Conservation (phyloP, 352 stramenopile species). For the Blastocystis hominis region DNA sequence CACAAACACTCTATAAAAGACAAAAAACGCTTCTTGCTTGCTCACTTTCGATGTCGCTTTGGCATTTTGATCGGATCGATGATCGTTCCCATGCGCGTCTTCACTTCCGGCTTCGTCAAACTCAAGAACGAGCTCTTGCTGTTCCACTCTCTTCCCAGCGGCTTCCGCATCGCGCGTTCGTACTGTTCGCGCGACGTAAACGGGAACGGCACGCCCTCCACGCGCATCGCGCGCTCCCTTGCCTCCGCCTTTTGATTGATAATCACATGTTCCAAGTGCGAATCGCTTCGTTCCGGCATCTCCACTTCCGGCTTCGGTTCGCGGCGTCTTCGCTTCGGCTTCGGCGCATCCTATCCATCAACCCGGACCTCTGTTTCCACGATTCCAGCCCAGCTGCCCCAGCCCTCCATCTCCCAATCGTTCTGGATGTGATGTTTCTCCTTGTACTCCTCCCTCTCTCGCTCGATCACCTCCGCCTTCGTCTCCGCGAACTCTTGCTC, state of each 20-base stretch:
- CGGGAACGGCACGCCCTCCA: slow-evolving; percentile 85
- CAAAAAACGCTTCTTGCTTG: neutral
- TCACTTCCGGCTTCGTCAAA: slow-evolving; percentile 54
- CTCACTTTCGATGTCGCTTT: neutral
- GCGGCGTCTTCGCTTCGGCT: neutral
- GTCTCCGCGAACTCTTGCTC: slow-evolving; percentile 77
- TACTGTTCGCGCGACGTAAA: slow-evolving; percentile 92
- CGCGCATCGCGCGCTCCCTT: slow-evolving; percentile 54
- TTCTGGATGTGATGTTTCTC: slow-evolving; percentile 60
- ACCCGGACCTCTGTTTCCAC: neutral
- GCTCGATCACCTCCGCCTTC: slow-evolving; percentile 73
- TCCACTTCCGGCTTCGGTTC: slow-evolving; percentile 29
- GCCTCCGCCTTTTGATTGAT: slow-evolving; percentile 66
- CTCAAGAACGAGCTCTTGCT: slow-evolving; percentile 56
- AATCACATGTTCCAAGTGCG: slow-evolving; percentile 69
- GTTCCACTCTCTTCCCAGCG: slow-evolving; percentile 72
- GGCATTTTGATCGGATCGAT: slow-evolving; percentile 50
- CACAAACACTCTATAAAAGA: neutral
- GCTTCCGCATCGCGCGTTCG: slow-evolving; percentile 86
- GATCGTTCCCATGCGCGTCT: slow-evolving; percentile 8
- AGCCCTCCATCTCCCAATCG: slow-evolving; percentile 79
- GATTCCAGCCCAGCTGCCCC: slow-evolving; percentile 65
- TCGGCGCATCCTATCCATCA: neutral
- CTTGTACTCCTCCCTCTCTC: slow-evolving; percentile 26
- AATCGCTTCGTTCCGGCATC: slow-evolving; percentile 73